Percentiles rank a stretch among this genome's conserved stretches.
Evolutionary conservation across 2,329 filamentous ascomycete genomes (phyloP).

Genomic region (Colletotrichum orbiculare): DNA sequence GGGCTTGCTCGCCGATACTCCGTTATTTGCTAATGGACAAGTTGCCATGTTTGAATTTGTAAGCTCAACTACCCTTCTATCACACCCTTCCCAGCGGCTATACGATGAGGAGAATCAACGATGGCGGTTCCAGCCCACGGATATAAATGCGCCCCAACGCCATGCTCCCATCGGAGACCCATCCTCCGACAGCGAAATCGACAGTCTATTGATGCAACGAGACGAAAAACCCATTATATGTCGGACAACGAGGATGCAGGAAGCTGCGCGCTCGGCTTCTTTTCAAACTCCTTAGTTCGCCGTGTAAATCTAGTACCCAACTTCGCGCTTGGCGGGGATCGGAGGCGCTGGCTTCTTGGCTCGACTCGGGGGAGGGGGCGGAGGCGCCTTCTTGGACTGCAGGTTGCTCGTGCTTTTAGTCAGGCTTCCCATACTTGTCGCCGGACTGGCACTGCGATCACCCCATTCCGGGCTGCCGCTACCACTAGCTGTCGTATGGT

Average conservation of each 20-base stretch:
- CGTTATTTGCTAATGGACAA: conserved; percentile 7
- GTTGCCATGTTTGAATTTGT: conserved; percentile 21
- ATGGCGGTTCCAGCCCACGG: conserved; percentile 34
- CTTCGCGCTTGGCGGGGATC: conserved; percentile 44
- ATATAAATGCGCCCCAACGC: conserved; percentile 36
- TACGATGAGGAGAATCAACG: conserved; percentile 17
- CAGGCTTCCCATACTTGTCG: conserved; percentile 66
- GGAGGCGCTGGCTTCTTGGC: conserved; percentile 67
- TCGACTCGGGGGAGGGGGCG: conserved; percentile 58
- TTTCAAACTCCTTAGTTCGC: background rate
- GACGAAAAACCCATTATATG: too few species aligned
- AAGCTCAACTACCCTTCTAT: conserved; percentile 19
- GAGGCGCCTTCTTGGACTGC: conserved; percentile 53
- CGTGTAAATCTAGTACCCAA: conserved; percentile 41
- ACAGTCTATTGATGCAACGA: conserved; percentile 35
- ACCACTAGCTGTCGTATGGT: conserved; percentile 61
- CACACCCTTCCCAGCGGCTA: conserved; percentile 12
- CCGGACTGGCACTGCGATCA: conserved; percentile 64
- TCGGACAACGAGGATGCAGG: too few species aligned
- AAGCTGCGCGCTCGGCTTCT: too few species aligned
- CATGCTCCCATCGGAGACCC: conserved; percentile 26
- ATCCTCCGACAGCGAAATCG: conserved; percentile 20
- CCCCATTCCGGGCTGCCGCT: conserved; percentile 63
- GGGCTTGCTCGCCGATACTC: background rate
- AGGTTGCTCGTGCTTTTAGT: conserved; percentile 53